A percentile compares a stretch with the other conserved stretches of the same genome.
Conservation (phyloP, 75 land plant species). For the Sequoia sempervirens region DNA sequence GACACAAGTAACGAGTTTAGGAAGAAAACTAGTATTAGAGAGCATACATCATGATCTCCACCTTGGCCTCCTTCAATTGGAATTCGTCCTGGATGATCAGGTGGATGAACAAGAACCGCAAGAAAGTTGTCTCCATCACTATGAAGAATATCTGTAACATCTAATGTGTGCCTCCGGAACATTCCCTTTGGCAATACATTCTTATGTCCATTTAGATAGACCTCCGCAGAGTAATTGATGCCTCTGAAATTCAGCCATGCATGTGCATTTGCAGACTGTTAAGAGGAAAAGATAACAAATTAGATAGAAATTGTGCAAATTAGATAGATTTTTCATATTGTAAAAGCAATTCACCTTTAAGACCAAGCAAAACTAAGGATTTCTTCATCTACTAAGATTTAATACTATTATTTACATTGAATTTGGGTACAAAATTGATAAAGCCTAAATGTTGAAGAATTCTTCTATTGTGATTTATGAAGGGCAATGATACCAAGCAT, state of each 20-base stretch:
- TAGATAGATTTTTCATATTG: neutral
- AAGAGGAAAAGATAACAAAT: neutral
- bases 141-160: conserved; percentile 67
- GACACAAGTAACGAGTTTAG: neutral
- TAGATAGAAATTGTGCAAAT: neutral
- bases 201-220: conserved; percentile 83
- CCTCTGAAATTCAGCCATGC: conserved; percentile 88
- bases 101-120: conserved; percentile 92
- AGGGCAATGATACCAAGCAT: neutral
- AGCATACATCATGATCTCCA: conserved; percentile 94
- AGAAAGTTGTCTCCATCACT: conserved; percentile 62
- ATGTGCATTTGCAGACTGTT: conserved; percentile 53
- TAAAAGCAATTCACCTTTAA: neutral
- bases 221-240: conserved; percentile 85
- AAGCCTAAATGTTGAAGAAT: neutral
- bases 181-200: conserved; percentile 77
- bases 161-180: conserved; percentile 85
- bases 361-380: neutral
- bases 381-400: neutral
- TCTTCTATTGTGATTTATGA: neutral
- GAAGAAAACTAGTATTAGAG: neutral
- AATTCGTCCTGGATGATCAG: conserved; percentile 91
- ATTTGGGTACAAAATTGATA: neutral
- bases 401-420: neutral
- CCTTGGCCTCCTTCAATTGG: conserved; percentile 97